Conservation (phyloP, 2,329 filamentous ascomycete genomes). For the Aspergillus sp. region DNA sequence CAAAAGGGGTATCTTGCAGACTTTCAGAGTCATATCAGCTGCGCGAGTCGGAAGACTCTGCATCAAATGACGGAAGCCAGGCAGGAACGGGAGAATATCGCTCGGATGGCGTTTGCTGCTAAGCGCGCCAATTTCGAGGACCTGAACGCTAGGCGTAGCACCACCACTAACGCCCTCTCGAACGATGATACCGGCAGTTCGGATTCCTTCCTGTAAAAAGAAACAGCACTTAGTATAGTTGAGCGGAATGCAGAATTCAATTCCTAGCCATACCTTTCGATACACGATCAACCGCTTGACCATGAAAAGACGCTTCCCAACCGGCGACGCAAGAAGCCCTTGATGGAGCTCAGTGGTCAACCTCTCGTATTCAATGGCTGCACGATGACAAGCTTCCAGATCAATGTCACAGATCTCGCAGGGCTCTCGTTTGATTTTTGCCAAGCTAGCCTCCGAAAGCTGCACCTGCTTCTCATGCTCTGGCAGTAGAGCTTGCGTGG, state of each 20-base stretch:
- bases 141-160: conserved; percentile 60
- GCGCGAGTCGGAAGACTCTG: conserved; percentile 58
- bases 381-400: conserved; percentile 71
- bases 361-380: conserved; percentile 68
- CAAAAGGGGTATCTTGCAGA: conserved; percentile 59
- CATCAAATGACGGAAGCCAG: conserved; percentile 60
- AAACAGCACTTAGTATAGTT: conserved; percentile 12
- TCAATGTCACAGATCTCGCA: conserved; percentile 75
- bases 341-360: conserved; percentile 75
- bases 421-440: conserved; percentile 76
- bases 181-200: conserved; percentile 72
- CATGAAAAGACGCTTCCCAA: conserved; percentile 71
- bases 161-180: conserved; percentile 64
- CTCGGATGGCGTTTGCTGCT: conserved; percentile 64
- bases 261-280: conserved; percentile 44
- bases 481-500: conserved; percentile 84
- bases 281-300: conserved; percentile 73
- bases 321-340: conserved; percentile 66
- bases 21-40: conserved; percentile 60
- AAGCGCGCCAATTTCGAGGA: conserved; percentile 66
- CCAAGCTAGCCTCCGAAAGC: conserved; percentile 81
- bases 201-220: conserved; percentile 58
- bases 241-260: background rate
- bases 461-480: conserved; percentile 95
- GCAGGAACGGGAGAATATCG: conserved; percentile 79